phyloP scores from a whole-genome alignment of 495 filamentous ascomycete species.

The Alectoria sarmentosa region DNA sequence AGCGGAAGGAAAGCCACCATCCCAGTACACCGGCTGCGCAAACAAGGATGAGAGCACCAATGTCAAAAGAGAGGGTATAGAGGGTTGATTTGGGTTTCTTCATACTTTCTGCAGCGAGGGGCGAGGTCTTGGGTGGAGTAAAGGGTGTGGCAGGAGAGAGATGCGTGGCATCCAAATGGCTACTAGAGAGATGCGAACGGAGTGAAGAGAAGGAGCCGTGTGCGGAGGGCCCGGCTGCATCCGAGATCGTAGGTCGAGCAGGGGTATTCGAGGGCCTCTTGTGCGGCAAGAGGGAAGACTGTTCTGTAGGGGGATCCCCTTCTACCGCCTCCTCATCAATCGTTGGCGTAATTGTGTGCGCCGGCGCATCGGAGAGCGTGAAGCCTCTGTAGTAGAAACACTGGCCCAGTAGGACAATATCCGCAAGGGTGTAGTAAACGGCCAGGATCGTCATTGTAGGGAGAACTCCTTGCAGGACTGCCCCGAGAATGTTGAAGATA shows the following conservation, averaged over 20 bases:
- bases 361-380: conserved; percentile 51
- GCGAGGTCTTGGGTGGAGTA: conserved; percentile 34
- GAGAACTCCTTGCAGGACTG: conserved; percentile 84
- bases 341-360: background rate
- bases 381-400: conserved; percentile 93
- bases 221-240: conserved; percentile 9
- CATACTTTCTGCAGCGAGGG: conserved; percentile 18
- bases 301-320: conserved; percentile 16
- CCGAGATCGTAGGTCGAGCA: conserved; percentile 12
- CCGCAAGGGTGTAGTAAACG: conserved; percentile 90
- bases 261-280: conserved; percentile 6
- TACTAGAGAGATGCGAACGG: conserved; percentile 25
- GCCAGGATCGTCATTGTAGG: conserved; percentile 96
- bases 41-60: conserved; percentile 64
- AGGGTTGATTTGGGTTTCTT: conserved; percentile 36
- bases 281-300: conserved; percentile 23
- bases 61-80: conserved; percentile 63
- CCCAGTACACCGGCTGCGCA: conserved; percentile 74
- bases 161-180: conserved; percentile 51
- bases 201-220: conserved; percentile 29
- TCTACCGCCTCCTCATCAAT: conserved; percentile 21
- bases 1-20: conserved; percentile 64
- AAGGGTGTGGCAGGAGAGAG: conserved; percentile 77
- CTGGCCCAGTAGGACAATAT: conserved; percentile 78
- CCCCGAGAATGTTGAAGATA: conserved; percentile 94